Base-by-base conservation (phyloP, 1,284 basidiomycete genomes). In the Sparassis latifolia region DNA sequence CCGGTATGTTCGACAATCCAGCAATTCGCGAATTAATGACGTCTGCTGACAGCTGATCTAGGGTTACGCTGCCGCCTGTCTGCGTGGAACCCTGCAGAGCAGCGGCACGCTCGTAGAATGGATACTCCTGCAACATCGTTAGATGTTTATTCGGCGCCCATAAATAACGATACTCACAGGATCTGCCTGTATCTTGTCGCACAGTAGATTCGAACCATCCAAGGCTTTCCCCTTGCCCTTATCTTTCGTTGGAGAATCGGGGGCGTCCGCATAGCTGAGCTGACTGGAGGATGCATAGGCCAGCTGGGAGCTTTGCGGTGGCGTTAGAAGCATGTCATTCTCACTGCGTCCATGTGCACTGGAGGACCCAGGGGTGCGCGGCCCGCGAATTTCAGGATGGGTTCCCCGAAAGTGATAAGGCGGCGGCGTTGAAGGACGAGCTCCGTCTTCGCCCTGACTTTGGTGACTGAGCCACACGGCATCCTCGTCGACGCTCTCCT, bases 1-100 rank as follows among this genome's bases (percentile, higher is more conserved):
- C 59, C 39, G 62, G 62, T 3, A 72, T 41, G 5, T 47, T 45
- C 10, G 55, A 49, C 40, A 57, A 55, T 27, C 43, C 47, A 10
- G 48, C 45, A 7, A 56, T 31, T 20, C 57, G 57, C 10, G 47
- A 37, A 53, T 53, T 47, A 51, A 62, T 48, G 28, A 47, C 31
- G 50, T 57, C 55, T 32, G 55, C 56, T 33, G 54, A 57, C 43
- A 52, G 48, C 33, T 50, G 33, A 20, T 39, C 47, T 48, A 37
- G 47, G 35, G 10, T 20, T 27, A 27, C 40, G 28, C 10, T 42
- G 20, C 40, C 27, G 20, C 10, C 7, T 42, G 40, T 12, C 27
- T 6, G 48, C 37, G 28, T 46, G 51, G 35, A 51, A 47, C 10
- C 29, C 40, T 37, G 45, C 39, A 49, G 44, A 33, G 55, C 42